Conservation (phyloP, 768 basidiomycete genomes). For the Sporobolomyces pararoseus region DNA sequence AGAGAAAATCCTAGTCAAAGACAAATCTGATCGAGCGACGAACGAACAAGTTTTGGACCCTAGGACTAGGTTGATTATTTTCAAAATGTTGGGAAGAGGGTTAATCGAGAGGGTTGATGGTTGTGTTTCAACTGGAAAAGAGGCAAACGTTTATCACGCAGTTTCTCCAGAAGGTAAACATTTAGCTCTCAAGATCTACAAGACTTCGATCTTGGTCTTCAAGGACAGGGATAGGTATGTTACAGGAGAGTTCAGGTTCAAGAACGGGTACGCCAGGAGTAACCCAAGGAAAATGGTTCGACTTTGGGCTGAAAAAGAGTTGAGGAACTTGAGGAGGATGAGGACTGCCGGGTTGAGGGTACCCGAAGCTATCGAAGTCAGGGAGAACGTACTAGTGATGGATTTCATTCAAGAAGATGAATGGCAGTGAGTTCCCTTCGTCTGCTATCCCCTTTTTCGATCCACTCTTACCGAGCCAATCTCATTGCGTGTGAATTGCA, state of each 20-base stretch:
- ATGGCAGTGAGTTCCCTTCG: constrained; percentile 21
- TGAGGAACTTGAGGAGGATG: constrained; percentile 87
- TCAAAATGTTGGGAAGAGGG: constrained; percentile 91
- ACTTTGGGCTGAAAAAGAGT: constrained; percentile 98
- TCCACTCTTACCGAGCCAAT: not conserved
- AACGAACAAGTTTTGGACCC: constrained; percentile 95
- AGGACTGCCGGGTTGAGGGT: constrained; percentile 75
- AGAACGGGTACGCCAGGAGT: constrained; percentile 67
- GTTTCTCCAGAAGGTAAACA: constrained; percentile 51
- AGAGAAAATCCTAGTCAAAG: constrained; percentile 79
- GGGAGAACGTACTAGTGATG: constrained; percentile 97
- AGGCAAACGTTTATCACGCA: constrained; percentile 98
- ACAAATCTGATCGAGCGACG: constrained; percentile 94
- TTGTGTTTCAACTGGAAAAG: constrained; percentile 96
- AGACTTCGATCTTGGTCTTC: constrained; percentile 95
- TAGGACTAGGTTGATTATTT: constrained; percentile 85
- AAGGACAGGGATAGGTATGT: constrained; percentile 97
- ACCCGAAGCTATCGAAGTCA: constrained; percentile 84
- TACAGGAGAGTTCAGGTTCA: constrained; percentile 90
- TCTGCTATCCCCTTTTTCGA: not conserved
- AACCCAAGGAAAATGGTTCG: constrained; percentile 99
- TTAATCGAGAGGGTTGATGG: constrained; percentile 87
- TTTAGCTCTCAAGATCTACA: constrained; percentile 94
- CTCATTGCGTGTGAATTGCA: constrained; percentile 47
- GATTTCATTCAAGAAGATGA: constrained; percentile 66